These are phyloP conservation scores for Straminergon stramineum DNA, from an alignment of 225 moss, liverwort and hornwort genomes.

Conservation along the genomic window DNA sequence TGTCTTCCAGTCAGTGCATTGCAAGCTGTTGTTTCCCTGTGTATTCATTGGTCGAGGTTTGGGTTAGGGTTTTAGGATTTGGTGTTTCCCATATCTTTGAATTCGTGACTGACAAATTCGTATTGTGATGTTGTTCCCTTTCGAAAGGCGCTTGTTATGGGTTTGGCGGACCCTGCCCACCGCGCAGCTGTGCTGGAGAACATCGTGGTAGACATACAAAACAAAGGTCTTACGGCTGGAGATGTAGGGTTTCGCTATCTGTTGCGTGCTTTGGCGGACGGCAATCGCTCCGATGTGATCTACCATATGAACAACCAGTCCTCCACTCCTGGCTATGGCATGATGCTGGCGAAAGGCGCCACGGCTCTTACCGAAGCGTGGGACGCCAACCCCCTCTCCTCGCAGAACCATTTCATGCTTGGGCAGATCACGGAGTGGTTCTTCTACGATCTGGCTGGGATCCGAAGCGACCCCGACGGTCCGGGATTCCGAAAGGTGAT, in stretches of 20 bases:
- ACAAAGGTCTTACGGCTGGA: conserved; percentile 36
- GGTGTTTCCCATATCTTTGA: not conserved
- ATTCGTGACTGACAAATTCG: not conserved
- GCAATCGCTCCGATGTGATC: conserved; percentile 42
- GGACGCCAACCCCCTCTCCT: conserved; percentile 29
- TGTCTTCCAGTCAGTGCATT: not conserved
- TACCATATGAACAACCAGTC: conserved; percentile 18
- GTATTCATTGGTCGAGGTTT: not conserved
- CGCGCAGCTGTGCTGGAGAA: conserved; percentile 24
- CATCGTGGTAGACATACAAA: conserved; percentile 20
- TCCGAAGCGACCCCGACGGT: conserved; percentile 14
- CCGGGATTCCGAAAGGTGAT: conserved; percentile 31
- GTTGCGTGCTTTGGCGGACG: conserved; percentile 45
- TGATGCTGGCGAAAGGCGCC: conserved; percentile 45
- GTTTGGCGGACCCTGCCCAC: conserved; percentile 14
- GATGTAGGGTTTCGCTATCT: conserved; percentile 43
- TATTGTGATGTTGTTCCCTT: not conserved
- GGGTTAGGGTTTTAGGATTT: not conserved
- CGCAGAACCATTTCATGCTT: conserved; percentile 52
- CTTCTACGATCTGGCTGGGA: conserved; percentile 41
- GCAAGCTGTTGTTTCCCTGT: not conserved
- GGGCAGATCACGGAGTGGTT: conserved; percentile 49
- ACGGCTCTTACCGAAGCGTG: conserved; percentile 45
- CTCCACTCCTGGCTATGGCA: conserved; percentile 31
- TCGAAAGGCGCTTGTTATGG: conserved; percentile 18